Base-by-base conservation (phyloP, 768 basidiomycete genomes). In the Pulveroboletus sp. region DNA sequence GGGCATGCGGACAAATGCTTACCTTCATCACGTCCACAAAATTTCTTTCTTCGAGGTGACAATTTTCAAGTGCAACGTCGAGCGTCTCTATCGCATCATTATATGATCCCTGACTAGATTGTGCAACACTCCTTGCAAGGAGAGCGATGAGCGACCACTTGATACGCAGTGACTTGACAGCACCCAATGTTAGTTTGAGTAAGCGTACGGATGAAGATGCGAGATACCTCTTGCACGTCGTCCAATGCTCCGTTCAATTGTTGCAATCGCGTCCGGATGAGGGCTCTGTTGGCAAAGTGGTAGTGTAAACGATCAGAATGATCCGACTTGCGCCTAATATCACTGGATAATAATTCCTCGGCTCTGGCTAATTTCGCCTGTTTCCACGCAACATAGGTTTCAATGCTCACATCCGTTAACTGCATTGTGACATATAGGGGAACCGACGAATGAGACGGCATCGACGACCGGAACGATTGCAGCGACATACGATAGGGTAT, bases 11-110 rank as follows among this genome's bases (percentile, higher is more conserved):
- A 48, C 31, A 12, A 3, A 4, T 6, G 26, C 51, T 0, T 30
- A 61, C 60, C 54, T 56, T 61, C 28, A 62, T 18, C 14, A 53
- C 8, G 3, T 15, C 15, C 6, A 56, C 45, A 1, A 61, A 48
- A 14, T 47, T 40, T 32, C 8, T 47, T 39, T 56, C 60, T 7
- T 24, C 28, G 2, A 2, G 42, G 31, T 32, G 27, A 40, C 43
- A 50, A 8, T 10, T 18, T 39, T 50, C 32, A 12, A 53, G 47
- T 11, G 51, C 51, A 21, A 21, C 3, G 3, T 47, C 28, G 9
- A 61, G 35, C 1, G 30, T 35, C 9, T 43, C 28, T 11, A 51
- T 28, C 4, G 54, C 57, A 27, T 35, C 21, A 2, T 37, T 0
- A 14, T 30, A 32, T 8, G 27, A 14, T 2, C 12, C 3, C 35